Conservation (phyloP, 192 early-diverging fungal genomes). For the Dissophora ornata region DNA sequence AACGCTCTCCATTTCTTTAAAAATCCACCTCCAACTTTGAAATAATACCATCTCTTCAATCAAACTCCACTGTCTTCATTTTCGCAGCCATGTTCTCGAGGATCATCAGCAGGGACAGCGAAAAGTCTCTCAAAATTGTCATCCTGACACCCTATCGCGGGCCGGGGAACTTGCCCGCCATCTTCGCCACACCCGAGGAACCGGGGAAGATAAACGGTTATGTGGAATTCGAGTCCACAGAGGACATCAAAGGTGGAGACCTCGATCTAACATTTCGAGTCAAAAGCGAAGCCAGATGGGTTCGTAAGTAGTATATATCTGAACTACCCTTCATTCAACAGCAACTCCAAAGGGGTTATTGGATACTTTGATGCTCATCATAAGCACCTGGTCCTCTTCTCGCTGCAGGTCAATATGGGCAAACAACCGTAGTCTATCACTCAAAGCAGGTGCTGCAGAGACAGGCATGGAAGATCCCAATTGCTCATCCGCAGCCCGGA, state of each 20-base stretch:
- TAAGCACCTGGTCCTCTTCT: neutral
- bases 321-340: neutral
- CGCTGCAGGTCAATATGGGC: conserved; percentile 15
- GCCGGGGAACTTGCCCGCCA: conserved; percentile 40
- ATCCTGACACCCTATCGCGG: conserved; percentile 35
- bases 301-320: conserved; percentile 8
- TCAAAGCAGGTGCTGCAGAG: conserved; percentile 32
- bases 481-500: conserved; percentile 13
- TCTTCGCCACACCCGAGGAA: conserved; percentile 31
- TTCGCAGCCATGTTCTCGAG: neutral
- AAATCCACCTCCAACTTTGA: too few relatives aligned
- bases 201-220: conserved; percentile 21
- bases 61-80: neutral
- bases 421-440: conserved; percentile 7
- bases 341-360: neutral
- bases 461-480: conserved; percentile 14
- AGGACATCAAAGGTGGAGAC: conserved; percentile 31
- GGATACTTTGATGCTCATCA: too few relatives aligned
- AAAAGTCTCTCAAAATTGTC: conserved; percentile 21
- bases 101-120: neutral
- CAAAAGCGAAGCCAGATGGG: conserved; percentile 39
- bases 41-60: neutral
- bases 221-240: conserved; percentile 30
- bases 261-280: conserved; percentile 25
- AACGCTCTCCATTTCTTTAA: too few relatives aligned